Evolutionary conservation across 192 early-diverging fungal genomes (phyloP), one percentile per base, ranked within the genome.

Genomic region (Coemansia sp.): DNA sequence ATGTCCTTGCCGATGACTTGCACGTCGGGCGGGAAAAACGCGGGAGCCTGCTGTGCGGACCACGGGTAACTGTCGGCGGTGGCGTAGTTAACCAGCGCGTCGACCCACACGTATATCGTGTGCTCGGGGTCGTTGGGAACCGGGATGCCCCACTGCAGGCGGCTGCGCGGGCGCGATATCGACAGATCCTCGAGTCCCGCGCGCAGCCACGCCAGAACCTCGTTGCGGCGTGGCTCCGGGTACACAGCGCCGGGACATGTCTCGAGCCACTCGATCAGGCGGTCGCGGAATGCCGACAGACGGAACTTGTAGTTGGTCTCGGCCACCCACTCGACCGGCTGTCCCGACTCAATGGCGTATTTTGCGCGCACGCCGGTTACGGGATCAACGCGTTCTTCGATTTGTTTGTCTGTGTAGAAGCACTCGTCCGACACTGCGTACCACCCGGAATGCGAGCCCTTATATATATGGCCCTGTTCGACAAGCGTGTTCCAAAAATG

Each of bases 1-100:
- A 98, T 98, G 52, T 98, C 95, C 57, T 98, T 95, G 35, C 95
- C 95, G 2, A 98, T 83, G 1, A 98, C 76, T 37, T 98, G 95
- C 13, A 86, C 69, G 32, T 83, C 77, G 10, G 90, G 86, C 2
- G 92, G 89, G 78, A 80, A 85, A 19, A 64, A 58, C 17, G 13
- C 33, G 5, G 59, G 40, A n/a, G n/a, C n/a, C n/a, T n/a, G n/a
- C 0, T 33, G 24, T 4, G 67, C 44, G 23, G 2, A 19, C 89
- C 88, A 87, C 13, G 92, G 93, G 63, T 86, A 97, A 30, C 91
- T 91, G 34, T 83, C 70, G 2, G 87, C 87, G 4, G 94, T 96
- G 14, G 90, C 64, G 56, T 98, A 98, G 69, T 93, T 95, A 34
- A 86, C 81, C 17, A 98, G 80, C 3, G 95, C 95, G 55, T 98